A percentile compares a stretch with the other conserved stretches of the same genome.
These are phyloP conservation scores for Coffea canephora DNA, from an alignment of 257 asterid genomes.

Conservation along the genomic window DNA sequence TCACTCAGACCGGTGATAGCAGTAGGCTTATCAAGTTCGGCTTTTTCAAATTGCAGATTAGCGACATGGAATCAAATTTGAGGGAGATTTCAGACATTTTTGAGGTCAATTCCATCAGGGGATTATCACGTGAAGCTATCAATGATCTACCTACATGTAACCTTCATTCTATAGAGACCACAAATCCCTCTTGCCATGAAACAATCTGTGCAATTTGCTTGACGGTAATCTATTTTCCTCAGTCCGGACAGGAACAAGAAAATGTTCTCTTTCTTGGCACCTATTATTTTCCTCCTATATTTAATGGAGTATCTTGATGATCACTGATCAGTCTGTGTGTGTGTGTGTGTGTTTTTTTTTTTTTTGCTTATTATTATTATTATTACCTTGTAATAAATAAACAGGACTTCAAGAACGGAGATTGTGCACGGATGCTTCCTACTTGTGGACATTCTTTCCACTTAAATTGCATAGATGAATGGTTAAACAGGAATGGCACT, in stretches of 20 bases:
- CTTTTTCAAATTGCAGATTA: constrained; percentile 41
- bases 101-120: constrained; percentile 51
- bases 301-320: not conserved
- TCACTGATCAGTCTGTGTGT: not conserved
- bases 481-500: constrained; percentile 70
- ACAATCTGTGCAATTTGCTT: constrained; percentile 70
- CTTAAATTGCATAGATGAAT: constrained; percentile 66
- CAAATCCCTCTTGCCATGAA: constrained; percentile 26
- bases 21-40: too few species aligned
- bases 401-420: constrained; percentile 74
- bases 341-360: not conserved
- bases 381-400: constrained; percentile 23
- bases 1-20: not conserved
- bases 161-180: constrained; percentile 23
- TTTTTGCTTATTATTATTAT: not conserved
- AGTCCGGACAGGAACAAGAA: not conserved
- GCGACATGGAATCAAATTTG: constrained; percentile 63
- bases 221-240: constrained; percentile 40
- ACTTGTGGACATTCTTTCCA: constrained; percentile 72
- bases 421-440: constrained; percentile 49
- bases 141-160: constrained; percentile 47
- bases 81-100: constrained; percentile 81
- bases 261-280: not conserved
- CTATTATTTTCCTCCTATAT: not conserved
- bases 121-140: constrained; percentile 54